Evolutionary conservation across 2,329 filamentous ascomycete genomes (phyloP).

Genomic region (Ophiostoma sp.): DNA sequence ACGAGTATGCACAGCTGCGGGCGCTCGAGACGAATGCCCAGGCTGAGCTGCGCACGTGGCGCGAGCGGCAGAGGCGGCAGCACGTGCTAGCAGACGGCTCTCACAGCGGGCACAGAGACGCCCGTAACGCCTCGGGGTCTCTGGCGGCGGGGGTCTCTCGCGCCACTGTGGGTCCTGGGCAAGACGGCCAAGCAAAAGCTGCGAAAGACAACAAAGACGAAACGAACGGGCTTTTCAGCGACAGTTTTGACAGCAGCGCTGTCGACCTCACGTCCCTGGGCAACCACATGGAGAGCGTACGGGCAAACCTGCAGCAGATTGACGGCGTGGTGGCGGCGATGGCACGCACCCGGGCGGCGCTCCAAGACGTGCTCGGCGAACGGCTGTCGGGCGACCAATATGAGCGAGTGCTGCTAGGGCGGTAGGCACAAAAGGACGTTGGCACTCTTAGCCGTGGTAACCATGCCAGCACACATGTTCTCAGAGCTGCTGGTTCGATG

Average conservation of each 20-base stretch:
- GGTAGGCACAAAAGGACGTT: neutral
- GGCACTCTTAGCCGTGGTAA: too few species aligned
- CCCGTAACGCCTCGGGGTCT: too few species aligned
- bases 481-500: too few species aligned
- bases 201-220: neutral
- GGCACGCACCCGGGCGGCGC: slow-evolving; percentile 42
- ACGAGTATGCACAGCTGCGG: slow-evolving; percentile 48
- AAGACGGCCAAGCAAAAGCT: neutral
- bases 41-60: slow-evolving; percentile 48
- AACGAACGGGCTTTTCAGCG: neutral
- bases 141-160: neutral
- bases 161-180: neutral
- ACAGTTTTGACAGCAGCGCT: slow-evolving; percentile 10
- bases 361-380: slow-evolving; percentile 45
- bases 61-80: slow-evolving; percentile 44
- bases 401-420: slow-evolving; percentile 45
- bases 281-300: slow-evolving; percentile 53
- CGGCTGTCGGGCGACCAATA: slow-evolving; percentile 43
- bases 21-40: slow-evolving; percentile 52
- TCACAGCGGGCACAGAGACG: neutral
- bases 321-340: slow-evolving; percentile 48
- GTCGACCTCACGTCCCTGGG: slow-evolving; percentile 32
- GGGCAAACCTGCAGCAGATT: slow-evolving; percentile 49
- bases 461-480: too few species aligned
- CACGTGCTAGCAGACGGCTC: slow-evolving; percentile 40